Evolutionary conservation across 345 rosid genomes (phyloP).

Genomic region (Euclidium syriacum): DNA sequence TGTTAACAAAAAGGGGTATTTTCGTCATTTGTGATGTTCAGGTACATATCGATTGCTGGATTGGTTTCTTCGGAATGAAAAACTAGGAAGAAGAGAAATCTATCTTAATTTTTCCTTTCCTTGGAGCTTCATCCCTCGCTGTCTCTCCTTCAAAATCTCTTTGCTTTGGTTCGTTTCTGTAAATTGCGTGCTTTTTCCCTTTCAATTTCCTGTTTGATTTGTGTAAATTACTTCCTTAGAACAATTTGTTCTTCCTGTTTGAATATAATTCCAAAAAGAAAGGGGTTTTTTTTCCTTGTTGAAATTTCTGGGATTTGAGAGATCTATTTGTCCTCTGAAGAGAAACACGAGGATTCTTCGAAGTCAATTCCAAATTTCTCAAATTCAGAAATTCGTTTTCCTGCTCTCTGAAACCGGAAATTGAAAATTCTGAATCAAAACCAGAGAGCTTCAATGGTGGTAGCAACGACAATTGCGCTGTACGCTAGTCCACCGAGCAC

Average conservation of each 20-base stretch:
- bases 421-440: background rate
- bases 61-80: background rate
- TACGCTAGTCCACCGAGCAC: conserved; percentile 83
- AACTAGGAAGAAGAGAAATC: background rate
- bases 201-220: background rate
- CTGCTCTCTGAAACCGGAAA: background rate
- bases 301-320: background rate
- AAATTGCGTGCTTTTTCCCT: background rate
- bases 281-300: background rate
- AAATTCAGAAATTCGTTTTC: background rate
- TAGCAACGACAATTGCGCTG: conserved; percentile 84
- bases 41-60: background rate
- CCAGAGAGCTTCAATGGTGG: conserved; percentile 47
- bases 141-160: background rate
- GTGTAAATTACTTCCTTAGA: background rate
- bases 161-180: background rate
- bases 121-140: too few relatives aligned
- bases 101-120: conserved; percentile 5
- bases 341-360: background rate
- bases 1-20: conserved; percentile 21
- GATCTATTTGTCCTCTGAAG: background rate
- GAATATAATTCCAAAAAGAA: background rate
- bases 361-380: background rate
- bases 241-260: background rate
- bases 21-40: background rate